Percentiles rank a stretch among this genome's conserved stretches.
These are phyloP conservation scores for Pythium scleroteichum DNA, from an alignment of 352 stramenopile species.

Conservation along the genomic window DNA sequence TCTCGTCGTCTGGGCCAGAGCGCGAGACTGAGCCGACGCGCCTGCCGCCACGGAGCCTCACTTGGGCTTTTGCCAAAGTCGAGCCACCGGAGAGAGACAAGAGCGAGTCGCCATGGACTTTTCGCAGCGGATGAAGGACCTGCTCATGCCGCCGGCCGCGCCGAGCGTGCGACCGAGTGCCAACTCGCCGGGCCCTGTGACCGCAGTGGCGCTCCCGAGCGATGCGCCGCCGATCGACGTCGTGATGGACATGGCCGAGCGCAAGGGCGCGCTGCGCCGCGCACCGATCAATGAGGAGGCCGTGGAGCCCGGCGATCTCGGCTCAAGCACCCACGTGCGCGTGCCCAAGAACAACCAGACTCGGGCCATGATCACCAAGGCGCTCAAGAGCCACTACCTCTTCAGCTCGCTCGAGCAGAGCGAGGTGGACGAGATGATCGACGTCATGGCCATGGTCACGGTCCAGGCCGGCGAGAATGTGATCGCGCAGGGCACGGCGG, in stretches of 20 bases:
- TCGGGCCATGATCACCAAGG: slow-evolving; percentile 73
- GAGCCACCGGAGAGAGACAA: slow-evolving; percentile 15
- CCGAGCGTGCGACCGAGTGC: slow-evolving; percentile 53
- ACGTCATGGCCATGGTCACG: slow-evolving; percentile 80
- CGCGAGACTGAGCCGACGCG: neutral
- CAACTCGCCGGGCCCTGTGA: slow-evolving; percentile 22
- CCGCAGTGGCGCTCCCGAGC: slow-evolving; percentile 13
- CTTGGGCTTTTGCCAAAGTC: slow-evolving; percentile 26
- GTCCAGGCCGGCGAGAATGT: slow-evolving; percentile 63
- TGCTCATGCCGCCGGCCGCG: slow-evolving; percentile 54
- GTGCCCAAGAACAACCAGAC: slow-evolving; percentile 79
- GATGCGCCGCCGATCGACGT: slow-evolving; percentile 24
- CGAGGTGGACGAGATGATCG: slow-evolving; percentile 83
- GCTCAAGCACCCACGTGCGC: slow-evolving; percentile 43
- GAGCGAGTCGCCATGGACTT: slow-evolving; percentile 45
- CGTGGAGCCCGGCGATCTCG: slow-evolving; percentile 66
- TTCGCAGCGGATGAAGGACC: slow-evolving; percentile 72
- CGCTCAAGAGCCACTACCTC: slow-evolving; percentile 83
- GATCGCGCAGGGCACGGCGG: slow-evolving; percentile 81
- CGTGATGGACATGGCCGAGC: slow-evolving; percentile 54
- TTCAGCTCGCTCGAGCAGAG: slow-evolving; percentile 74
- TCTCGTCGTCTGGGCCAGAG: slow-evolving; percentile 17
- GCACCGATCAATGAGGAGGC: slow-evolving; percentile 78
- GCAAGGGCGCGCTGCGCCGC: slow-evolving; percentile 58
- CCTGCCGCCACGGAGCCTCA: neutral